A percentile compares a stretch with the other conserved stretches of the same genome.
Evolutionary conservation across 2,329 filamentous ascomycete genomes (phyloP).

Genomic region (Botrytis paeoniae): DNA sequence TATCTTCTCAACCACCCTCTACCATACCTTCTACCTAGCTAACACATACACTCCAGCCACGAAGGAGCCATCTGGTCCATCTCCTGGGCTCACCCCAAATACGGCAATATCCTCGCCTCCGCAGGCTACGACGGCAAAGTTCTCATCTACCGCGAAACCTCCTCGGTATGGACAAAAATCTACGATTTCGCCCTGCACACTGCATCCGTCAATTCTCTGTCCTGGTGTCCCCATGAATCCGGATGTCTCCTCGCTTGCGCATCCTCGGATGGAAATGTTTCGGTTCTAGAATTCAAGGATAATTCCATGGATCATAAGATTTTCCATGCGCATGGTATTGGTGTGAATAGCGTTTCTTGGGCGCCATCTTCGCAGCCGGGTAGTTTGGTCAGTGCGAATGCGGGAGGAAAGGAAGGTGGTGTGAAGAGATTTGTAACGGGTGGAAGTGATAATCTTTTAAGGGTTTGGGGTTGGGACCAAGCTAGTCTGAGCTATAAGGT

Average conservation of each 20-base stretch:
- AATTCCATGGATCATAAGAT: conserved; percentile 87
- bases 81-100: conserved; percentile 97
- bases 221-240: conserved; percentile 95
- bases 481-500: conserved; percentile 59
- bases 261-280: conserved; percentile 89
- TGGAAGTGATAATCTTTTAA: conserved; percentile 88
- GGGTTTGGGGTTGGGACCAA: conserved; percentile 82
- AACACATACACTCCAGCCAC: conserved; percentile 56
- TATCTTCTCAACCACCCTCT: not conserved
- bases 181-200: conserved; percentile 94
- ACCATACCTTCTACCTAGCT: not conserved
- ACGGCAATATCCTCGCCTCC: conserved; percentile 94
- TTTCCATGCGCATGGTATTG: conserved; percentile 88
- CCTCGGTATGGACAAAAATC: conserved; percentile 73
- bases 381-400: conserved; percentile 72
- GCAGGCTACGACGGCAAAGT: conserved; percentile 97
- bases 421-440: conserved; percentile 89
- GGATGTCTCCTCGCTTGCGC: conserved; percentile 94
- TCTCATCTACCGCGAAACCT: conserved; percentile 93
- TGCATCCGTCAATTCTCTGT: conserved; percentile 92
- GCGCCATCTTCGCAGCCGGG: conserved; percentile 82
- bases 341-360: conserved; percentile 96
- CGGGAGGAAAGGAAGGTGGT: conserved; percentile 50
- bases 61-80: conserved; percentile 98
- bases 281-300: conserved; percentile 94